Base-by-base conservation (phyloP, 495 filamentous ascomycete species). In the Aspergillus egyptiacus region DNA sequence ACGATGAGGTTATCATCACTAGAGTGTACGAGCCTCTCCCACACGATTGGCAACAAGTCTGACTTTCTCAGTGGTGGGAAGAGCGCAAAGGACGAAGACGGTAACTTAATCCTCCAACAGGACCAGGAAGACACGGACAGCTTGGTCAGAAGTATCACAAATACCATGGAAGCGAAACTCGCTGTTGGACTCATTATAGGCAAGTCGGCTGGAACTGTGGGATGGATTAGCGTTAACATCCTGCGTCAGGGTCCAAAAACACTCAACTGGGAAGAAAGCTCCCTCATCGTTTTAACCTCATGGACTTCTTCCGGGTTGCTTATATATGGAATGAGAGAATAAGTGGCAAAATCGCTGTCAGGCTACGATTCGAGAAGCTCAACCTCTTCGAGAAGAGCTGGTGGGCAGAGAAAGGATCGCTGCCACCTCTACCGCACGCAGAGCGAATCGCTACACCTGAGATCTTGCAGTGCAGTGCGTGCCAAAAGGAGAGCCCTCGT, bases 281-380 rank as follows among this genome's bases (percentile, higher is more conserved):
- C 3, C 79, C 81, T 0, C 73, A 87, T 57, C 69, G 74, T 0
- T 94, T 84, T 54, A 81, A 78, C 40, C 81, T 93, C 1, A 73
- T 91, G 36, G 86, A 65, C n/a, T 84, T 72, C 57, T 94, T 91
- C 58, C 78, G 82, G 23, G 65, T 88, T 14, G 86, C 83, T 0
- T 66, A 85, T 27, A 65, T 89, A 1, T 95, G 89, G 89, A 68
- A 59, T 13, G 88, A 95, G 55, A 76, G 70, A 37, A 56, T 62
- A 3, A 58, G 68, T 1, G 48, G 62, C 0, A 67, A 74, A 14
- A 72, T 59, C 0, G 61, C 74, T 0, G 73, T 75, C 51, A 82
- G 76, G 53, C 72, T 85, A 13, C 77, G 89, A 5, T 75, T 91
- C 19, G 81, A 95, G 62, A 90, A 91, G 54, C 60, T 88, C 2